A percentile compares a stretch with the other conserved stretches of the same genome.
These are phyloP conservation scores for Thalassiosira mediterranea DNA, from an alignment of 352 stramenopile genomes.

Conservation along the genomic window DNA sequence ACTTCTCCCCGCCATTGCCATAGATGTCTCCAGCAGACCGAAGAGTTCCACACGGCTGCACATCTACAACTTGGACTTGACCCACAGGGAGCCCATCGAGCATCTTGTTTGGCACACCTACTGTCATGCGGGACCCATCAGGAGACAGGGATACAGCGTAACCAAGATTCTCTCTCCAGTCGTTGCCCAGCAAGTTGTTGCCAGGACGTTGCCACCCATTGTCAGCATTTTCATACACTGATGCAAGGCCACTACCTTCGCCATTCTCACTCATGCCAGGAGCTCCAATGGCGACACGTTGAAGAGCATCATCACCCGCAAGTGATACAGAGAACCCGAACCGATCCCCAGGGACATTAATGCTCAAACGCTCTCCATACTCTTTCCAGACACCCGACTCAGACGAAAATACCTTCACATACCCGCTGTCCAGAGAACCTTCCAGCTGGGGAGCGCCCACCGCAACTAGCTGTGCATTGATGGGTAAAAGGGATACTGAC, in stretches of 20 bases:
- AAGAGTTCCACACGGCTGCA: constrained; percentile 13
- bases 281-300: constrained; percentile 56
- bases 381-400: constrained; percentile 33
- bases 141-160: constrained; percentile 50
- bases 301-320: constrained; percentile 28
- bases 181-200: constrained; percentile 42
- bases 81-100: constrained; percentile 43
- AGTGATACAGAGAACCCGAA: constrained; percentile 62
- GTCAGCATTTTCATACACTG: constrained; percentile 46
- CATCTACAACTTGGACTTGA: constrained; percentile 46
- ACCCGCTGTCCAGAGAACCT: constrained; percentile 37
- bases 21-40: constrained; percentile 38
- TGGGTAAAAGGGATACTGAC: constrained; percentile 50
- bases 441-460: constrained; percentile 40
- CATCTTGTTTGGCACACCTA: constrained; percentile 57
- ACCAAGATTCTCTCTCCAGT: constrained; percentile 46
- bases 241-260: constrained; percentile 46
- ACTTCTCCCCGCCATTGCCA: constrained; percentile 44
- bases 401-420: constrained; percentile 46
- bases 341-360: constrained; percentile 48
- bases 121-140: constrained; percentile 36
- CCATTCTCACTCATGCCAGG: constrained; percentile 46
- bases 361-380: constrained; percentile 41
- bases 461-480: constrained; percentile 28
- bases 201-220: constrained; percentile 36